phyloP scores from a whole-genome alignment of 192 early-diverging fungal genomes.

The Pecoramyces ruminantium region DNA sequence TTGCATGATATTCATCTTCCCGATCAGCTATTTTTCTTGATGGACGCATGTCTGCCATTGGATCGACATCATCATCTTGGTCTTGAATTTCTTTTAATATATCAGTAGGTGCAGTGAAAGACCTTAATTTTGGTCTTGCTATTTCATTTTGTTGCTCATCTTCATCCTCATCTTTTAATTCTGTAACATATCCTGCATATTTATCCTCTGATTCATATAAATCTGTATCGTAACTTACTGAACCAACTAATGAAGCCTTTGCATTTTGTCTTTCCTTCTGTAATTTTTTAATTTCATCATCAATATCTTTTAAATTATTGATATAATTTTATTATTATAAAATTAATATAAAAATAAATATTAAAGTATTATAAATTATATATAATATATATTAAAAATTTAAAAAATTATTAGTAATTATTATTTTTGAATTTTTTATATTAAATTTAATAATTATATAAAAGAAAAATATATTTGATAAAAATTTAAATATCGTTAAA shows the following conservation, averaged over 20 bases:
- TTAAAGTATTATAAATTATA: no score
- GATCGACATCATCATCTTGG: constrained; percentile 16
- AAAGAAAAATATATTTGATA: no score
- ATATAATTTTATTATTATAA: no score
- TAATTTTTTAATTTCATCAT: background rate
- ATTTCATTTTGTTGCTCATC: background rate
- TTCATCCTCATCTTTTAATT: background rate
- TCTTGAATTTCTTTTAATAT: constrained; percentile 6
- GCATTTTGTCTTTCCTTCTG: background rate
- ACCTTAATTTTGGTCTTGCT: background rate
- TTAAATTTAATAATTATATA: no score
- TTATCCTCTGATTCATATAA: background rate
- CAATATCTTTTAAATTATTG: background rate
- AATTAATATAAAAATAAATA: no score
- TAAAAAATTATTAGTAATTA: no score
- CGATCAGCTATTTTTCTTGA: constrained; percentile 60
- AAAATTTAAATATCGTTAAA: no score
- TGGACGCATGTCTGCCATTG: constrained; percentile 25
- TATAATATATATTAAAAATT: no score
- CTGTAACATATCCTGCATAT: background rate
- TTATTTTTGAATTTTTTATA: no score
- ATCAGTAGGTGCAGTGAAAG: background rate
- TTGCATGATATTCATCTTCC: constrained; percentile 72
- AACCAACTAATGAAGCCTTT: background rate
- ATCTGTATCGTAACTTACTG: background rate